A percentile compares a stretch with the other conserved stretches of the same genome.
Evolutionary conservation across 257 asterid genomes (phyloP).

Genomic region (Voacanga thouarsii): DNA sequence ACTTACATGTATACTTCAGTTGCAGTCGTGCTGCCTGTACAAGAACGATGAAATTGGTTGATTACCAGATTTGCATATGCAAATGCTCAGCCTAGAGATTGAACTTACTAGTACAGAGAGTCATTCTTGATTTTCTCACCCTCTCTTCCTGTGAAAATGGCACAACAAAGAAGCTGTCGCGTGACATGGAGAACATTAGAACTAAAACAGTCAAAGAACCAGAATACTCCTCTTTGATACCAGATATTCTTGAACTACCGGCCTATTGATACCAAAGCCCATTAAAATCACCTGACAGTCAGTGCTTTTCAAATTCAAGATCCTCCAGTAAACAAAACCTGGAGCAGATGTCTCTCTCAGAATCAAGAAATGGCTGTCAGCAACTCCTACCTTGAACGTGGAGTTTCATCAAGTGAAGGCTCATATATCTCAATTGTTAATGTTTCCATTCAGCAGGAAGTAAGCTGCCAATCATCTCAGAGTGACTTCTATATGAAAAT

Average conservation of each 20-base stretch:
- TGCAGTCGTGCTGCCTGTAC: background rate
- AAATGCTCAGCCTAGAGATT: background rate
- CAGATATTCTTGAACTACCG: background rate
- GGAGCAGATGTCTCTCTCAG: background rate
- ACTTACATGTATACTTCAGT: background rate
- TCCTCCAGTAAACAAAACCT: background rate
- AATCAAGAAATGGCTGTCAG: background rate
- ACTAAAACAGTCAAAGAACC: background rate
- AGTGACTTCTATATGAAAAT: background rate
- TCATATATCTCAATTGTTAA: background rate
- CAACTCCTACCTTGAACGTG: background rate
- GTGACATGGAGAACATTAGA: background rate
- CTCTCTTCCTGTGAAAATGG: background rate
- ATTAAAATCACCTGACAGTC: background rate
- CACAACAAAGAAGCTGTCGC: background rate
- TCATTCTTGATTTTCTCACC: background rate
- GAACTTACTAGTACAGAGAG: background rate
- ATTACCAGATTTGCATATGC: background rate
- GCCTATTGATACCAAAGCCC: background rate
- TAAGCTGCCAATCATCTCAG: background rate
- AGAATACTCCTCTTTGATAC: background rate
- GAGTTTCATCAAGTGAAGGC: background rate
- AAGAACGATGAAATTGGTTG: background rate
- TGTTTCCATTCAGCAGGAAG: background rate
- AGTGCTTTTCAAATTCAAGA: background rate